Conservation (phyloP, 306 rosid genomes). For the Adenanthera pavonina region DNA sequence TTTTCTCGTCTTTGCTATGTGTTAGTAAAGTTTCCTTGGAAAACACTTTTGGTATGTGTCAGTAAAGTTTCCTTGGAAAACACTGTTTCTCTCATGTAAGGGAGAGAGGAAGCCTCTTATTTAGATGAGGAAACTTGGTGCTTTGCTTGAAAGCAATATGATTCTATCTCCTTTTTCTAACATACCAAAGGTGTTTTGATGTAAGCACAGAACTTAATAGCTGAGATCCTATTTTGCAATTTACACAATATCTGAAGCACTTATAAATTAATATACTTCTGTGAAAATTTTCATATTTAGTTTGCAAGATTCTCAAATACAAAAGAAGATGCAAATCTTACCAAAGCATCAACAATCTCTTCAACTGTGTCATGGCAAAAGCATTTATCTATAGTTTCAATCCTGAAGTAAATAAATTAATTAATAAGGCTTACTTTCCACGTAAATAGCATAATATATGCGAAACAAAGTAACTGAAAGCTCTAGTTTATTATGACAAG, state of each 20-base stretch:
- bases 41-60: too few relatives aligned
- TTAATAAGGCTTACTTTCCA: conserved; percentile 22
- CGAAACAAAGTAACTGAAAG: conserved; percentile 24
- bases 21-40: too few relatives aligned
- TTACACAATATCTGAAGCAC: conserved; percentile 5
- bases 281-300: neutral
- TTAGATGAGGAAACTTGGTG: too few relatives aligned
- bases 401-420: conserved; percentile 53
- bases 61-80: too few relatives aligned
- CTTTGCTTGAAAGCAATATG: too few relatives aligned
- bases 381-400: conserved; percentile 76
- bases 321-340: conserved; percentile 43
- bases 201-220: neutral
- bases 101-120: too few relatives aligned
- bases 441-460: conserved; percentile 5
- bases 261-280: conserved; percentile 1
- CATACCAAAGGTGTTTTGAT: neutral
- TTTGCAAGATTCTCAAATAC: conserved; percentile 17
- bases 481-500: neutral
- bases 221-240: neutral
- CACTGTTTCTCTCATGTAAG: too few relatives aligned
- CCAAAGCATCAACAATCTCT: conserved; percentile 87
- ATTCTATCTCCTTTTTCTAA: too few relatives aligned
- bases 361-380: conserved; percentile 83
- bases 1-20: too few relatives aligned